Conservation (phyloP, 495 filamentous ascomycete genomes). For the Penicillium atrosanguineum region DNA sequence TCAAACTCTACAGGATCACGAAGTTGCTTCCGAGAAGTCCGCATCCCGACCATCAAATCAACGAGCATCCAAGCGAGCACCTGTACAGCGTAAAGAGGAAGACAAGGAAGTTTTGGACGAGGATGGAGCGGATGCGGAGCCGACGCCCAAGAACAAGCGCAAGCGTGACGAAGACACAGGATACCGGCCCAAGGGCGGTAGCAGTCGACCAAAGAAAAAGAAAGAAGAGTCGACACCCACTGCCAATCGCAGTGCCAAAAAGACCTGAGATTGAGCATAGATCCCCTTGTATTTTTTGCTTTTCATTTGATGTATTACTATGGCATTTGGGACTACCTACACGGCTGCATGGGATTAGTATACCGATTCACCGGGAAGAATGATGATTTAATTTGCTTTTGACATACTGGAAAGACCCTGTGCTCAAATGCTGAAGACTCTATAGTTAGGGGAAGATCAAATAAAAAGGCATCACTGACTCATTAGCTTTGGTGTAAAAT, state of each 20-base stretch:
- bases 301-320: slow-evolving; percentile 22
- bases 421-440: too few species aligned
- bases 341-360: background rate
- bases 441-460: too few species aligned
- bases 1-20: slow-evolving; percentile 76
- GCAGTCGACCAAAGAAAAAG: slow-evolving; percentile 62
- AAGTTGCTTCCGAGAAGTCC: slow-evolving; percentile 61
- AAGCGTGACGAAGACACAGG: slow-evolving; percentile 68
- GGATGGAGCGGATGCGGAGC: slow-evolving; percentile 44
- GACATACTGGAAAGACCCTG: background rate
- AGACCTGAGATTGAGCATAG: slow-evolving; percentile 14
- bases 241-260: slow-evolving; percentile 35
- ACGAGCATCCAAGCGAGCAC: slow-evolving; percentile 38
- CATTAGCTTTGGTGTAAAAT: too few species aligned
- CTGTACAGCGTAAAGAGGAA: slow-evolving; percentile 48
- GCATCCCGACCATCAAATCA: slow-evolving; percentile 39
- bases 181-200: slow-evolving; percentile 69
- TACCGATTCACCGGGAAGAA: background rate
- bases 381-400: background rate
- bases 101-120: slow-evolving; percentile 51
- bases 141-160: slow-evolving; percentile 47
- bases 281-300: background rate
- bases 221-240: slow-evolving; percentile 44
- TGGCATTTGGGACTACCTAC: slow-evolving; percentile 8
- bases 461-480: too few species aligned